Conservation (phyloP, 139 green algal genomes). For the Chlamydomonas sphaeroides region DNA sequence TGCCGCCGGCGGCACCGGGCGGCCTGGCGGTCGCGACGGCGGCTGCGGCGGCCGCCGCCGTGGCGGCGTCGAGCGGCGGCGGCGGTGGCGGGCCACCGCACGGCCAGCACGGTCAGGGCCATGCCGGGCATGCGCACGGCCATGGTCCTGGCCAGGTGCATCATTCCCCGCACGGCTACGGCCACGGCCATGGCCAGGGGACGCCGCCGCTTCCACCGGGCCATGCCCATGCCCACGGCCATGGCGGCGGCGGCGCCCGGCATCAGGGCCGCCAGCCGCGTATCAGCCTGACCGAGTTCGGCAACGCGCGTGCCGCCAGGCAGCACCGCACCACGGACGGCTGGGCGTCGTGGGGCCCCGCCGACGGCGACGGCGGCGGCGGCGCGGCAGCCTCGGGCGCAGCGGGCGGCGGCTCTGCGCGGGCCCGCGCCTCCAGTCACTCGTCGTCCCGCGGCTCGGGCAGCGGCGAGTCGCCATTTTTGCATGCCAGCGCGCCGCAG, state of each 20-base stretch:
- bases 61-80: no score
- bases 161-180: not conserved
- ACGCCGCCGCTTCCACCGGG: no score
- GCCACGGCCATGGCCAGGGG: not conserved
- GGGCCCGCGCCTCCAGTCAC: not conserved
- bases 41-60: no score
- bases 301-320: not conserved
- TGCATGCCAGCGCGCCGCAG: not conserved
- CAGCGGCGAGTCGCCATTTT: no score
- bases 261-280: not conserved
- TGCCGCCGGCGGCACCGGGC: no score
- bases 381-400: not conserved
- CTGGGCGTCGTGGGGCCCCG: not conserved
- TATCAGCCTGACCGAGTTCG: conserved; percentile 11
- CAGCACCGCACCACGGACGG: conserved; percentile 4
- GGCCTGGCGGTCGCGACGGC: not conserved
- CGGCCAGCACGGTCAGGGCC: no score
- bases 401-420: not conserved
- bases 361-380: not conserved
- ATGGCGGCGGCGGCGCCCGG: not conserved
- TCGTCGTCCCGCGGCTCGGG: no score
- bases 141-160: not conserved
- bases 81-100: no score
- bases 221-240: not conserved
- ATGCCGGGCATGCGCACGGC: no score